phyloP scores from a whole-genome alignment of 352 stramenopile genomes.

The Aphanomyces cochlioides region DNA sequence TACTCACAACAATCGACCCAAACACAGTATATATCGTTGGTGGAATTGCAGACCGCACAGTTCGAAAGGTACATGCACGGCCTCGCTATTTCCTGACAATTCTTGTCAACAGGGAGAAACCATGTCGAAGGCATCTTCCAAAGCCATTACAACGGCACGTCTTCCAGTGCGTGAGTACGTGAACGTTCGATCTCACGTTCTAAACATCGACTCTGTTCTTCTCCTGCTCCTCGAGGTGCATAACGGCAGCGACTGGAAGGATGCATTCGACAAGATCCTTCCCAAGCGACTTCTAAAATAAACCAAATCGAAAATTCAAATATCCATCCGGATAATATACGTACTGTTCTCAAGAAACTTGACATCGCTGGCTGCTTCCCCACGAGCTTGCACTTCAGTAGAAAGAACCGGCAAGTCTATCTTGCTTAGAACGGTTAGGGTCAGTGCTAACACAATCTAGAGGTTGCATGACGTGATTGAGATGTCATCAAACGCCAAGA shows the following conservation, averaged over 20 bases:
- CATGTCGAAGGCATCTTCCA: conserved; percentile 38
- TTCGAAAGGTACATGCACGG: conserved; percentile 78
- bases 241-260: conserved; percentile 62
- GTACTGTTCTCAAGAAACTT: no score
- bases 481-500: no score
- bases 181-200: conserved; percentile 52
- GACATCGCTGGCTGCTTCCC: no score
- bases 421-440: no score
- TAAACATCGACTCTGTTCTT: conserved; percentile 79
- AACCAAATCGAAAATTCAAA: no score
- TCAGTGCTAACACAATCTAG: no score
- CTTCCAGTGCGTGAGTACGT: conserved; percentile 68
- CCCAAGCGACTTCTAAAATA: conserved; percentile 64
- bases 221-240: conserved; percentile 65
- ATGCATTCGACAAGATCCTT: conserved; percentile 54
- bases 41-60: conserved; percentile 80
- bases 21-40: conserved; percentile 68
- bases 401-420: no score
- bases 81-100: background rate
- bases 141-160: conserved; percentile 40
- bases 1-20: conserved; percentile 52
- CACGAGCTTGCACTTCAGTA: no score
- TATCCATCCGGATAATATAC: no score
- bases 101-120: conserved; percentile 44
- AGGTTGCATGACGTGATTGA: no score